Evolutionary conservation across 768 basidiomycete species (phyloP).

Genomic region (Calvatia gigantea): DNA sequence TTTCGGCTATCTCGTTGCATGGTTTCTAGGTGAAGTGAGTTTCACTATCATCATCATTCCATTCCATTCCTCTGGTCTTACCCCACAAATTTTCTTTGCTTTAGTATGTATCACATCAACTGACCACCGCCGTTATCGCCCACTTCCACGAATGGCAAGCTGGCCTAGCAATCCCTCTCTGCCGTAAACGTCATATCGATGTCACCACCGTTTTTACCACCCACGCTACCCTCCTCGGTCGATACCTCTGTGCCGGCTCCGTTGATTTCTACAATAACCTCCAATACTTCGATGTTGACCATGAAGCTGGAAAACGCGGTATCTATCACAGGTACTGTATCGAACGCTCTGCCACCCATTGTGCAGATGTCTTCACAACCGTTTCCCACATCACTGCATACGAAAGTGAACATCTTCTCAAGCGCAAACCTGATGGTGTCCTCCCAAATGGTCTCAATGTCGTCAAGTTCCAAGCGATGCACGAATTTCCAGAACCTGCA

Average conservation of each 20-base stretch:
- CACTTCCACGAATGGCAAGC: constrained; percentile 99
- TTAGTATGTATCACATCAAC: constrained; percentile 80
- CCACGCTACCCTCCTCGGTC: constrained; percentile 96
- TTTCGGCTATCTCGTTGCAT: constrained; percentile 96
- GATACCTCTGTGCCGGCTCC: constrained; percentile 96
- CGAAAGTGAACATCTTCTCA: constrained; percentile 93
- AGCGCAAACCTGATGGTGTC: constrained; percentile 96
- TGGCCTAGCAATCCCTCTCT: constrained; percentile 90
- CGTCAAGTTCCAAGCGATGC: constrained; percentile 98
- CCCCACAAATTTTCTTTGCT: constrained; percentile 7
- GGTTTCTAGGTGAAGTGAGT: constrained; percentile 98
- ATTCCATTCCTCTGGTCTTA: constrained; percentile 5
- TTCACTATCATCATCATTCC: constrained; percentile 8
- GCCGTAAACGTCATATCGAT: constrained; percentile 95
- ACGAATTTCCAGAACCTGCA: constrained; percentile 99
- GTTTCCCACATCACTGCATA: constrained; percentile 98
- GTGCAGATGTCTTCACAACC: constrained; percentile 97
- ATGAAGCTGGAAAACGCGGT: constrained; percentile 97
- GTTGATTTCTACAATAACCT: constrained; percentile 99
- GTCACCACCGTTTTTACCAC: constrained; percentile 99
- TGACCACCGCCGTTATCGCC: constrained; percentile 84
- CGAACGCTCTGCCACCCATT: constrained; percentile 91
- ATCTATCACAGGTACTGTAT: constrained; percentile 99
- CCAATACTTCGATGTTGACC: constrained; percentile 99
- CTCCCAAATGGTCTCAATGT: constrained; percentile 98